Evolutionary conservation across 2,329 filamentous ascomycete genomes (phyloP), one percentile per base, ranked within the genome.

Genomic region (Periconia sp.): DNA sequence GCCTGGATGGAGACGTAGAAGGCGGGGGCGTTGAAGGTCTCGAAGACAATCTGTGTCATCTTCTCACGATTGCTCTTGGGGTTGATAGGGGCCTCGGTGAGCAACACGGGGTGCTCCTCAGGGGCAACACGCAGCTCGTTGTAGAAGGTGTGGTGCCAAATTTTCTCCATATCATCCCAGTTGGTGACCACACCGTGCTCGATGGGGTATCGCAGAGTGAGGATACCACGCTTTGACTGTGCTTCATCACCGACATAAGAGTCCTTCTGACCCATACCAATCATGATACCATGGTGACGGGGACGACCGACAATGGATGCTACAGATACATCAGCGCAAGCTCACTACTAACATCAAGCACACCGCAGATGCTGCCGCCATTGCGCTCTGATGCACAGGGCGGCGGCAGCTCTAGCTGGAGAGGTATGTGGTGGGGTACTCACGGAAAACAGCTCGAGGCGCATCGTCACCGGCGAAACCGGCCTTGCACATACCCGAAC

Each of bases 91-190:
- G 94, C 94, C 85, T 99, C 94, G 72, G 94, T 99, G 80, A 99
- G 87, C 77, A 99, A 88, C 78, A 97, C 92, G 73, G 94, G 94
- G 88, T 99, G 94, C 89, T 99, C 94, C 87, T 99, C 94, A 73
- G 94, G 94, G 73, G 94, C 94, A 66, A 99, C 94, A 93, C 94
- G 93, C 77, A 99, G 87, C 86, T 99, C 94, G 84, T 99, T 99
- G 91, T 97, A 99, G 87, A 99, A 99, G 77, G 94, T 97, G 91
- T 99, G 94, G 82, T 99, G 94, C 94, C 94, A 99, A 74, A 99
- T 97, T 89, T 97, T 97, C 86, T 97, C 94, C 94, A 97, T 97
- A 81, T 97, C 94, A 80, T 99, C 94, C 94, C 94, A 99, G 91
- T 97, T 97, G 84, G 94, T 99, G 78, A 99, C 94, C 74, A 99